Evolutionary conservation across 2,329 filamentous ascomycete species (phyloP).

Genomic region (Pseudogymnoascus sp.): DNA sequence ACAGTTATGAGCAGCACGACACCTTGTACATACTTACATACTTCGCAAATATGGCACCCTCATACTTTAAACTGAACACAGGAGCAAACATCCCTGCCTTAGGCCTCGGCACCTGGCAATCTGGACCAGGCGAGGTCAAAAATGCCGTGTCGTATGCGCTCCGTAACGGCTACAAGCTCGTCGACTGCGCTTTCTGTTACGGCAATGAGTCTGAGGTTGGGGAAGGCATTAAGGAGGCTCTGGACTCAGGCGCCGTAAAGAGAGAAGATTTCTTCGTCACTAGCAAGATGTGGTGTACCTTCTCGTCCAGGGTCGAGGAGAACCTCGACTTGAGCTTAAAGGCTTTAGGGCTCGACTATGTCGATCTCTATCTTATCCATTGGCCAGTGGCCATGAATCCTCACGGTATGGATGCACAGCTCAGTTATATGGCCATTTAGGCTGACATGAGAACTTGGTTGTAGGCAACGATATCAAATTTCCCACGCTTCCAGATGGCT

Average conservation of each 20-base stretch:
- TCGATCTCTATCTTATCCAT: slow-evolving; percentile 76
- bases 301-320: slow-evolving; percentile 60
- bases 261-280: slow-evolving; percentile 58
- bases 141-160: slow-evolving; percentile 32
- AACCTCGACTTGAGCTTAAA: slow-evolving; percentile 65
- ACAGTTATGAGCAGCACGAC: background rate
- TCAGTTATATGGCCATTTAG: background rate
- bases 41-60: background rate
- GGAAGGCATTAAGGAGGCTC: slow-evolving; percentile 49
- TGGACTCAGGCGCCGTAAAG: slow-evolving; percentile 51
- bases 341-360: slow-evolving; percentile 67
- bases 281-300: slow-evolving; percentile 65
- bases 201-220: slow-evolving; percentile 60
- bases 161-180: slow-evolving; percentile 44
- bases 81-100: slow-evolving; percentile 32
- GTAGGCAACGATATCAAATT: slow-evolving; percentile 62
- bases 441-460: slow-evolving; percentile 9
- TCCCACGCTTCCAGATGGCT: slow-evolving; percentile 65
- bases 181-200: slow-evolving; percentile 49
- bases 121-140: background rate
- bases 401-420: slow-evolving; percentile 40
- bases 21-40: background rate
- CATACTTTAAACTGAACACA: slow-evolving; percentile 29
- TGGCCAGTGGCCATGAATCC: slow-evolving; percentile 79
- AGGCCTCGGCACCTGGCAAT: slow-evolving; percentile 40